Evolutionary conservation across 768 basidiomycete species (phyloP), one percentile per base, ranked within the genome.

Genomic region (Xerocomellus chrysenteron): DNA sequence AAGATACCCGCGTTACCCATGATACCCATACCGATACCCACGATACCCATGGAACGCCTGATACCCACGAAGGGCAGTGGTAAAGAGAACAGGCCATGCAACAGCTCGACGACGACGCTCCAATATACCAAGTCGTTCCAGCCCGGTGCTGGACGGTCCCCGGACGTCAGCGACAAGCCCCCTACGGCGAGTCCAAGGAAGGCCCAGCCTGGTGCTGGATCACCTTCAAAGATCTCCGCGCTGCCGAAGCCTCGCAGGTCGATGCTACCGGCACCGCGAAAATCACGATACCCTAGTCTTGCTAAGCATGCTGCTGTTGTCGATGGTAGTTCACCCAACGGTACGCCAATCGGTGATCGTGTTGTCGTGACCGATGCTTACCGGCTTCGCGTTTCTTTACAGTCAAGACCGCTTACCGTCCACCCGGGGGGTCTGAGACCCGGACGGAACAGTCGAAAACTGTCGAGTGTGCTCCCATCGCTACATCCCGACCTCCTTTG

Each of bases 21-120:
- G 9, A 50, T 62, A 51, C 51, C 57, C 13, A 52, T 16, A 33
- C 50, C 28, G 11, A 33, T 44, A 39, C 47, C 50, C 17, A 35
- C 19, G 41, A 47, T 54, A 39, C 47, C 52, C 32, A 47, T 51
- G 58, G 53, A 19, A 28, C 52, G 52, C 50, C 3, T 10, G n/a
- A 56, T 43, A 41, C 26, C 39, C 17, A n/a, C 47, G 35, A 60
- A 42, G 12, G 32, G 48, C 30, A 52, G 43, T 47, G 47, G 47
- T 24, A 61, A 69, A 39, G 68, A 68, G 48, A 67, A 67, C 40
- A 43, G 32, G 21, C 2, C 52, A 37, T 40, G 42, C 44, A 44
- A 42, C 3, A 30, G 52, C 47, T 33, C 44, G 40, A 59, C 39
- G 21, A 47, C 35, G 56, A 57, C 52, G 45, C 9, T 41, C 51